Conservation (phyloP, 129 eudicot genomes). For the Pulicaria dysenterica region DNA sequence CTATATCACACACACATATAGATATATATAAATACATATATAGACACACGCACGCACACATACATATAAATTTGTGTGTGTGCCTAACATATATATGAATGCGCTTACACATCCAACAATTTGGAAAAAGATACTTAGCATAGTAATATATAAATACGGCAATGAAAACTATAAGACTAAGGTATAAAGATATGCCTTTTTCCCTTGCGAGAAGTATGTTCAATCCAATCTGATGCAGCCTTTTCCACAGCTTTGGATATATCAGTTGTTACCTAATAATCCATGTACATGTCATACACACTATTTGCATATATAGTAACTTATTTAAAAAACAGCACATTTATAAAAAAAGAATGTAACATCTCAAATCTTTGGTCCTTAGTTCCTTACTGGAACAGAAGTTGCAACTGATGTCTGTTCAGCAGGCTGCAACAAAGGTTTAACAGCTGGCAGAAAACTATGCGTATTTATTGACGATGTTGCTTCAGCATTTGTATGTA, state of each 20-base stretch:
- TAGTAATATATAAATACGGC: not conserved
- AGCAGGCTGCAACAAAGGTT: slow-evolving; percentile 44
- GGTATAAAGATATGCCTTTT: slow-evolving; percentile 51
- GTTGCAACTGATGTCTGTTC: slow-evolving; percentile 45
- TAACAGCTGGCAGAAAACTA: slow-evolving; percentile 43
- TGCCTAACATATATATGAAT: not conserved
- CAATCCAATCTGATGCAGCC: slow-evolving; percentile 66
- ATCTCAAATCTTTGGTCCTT: slow-evolving; percentile 27
- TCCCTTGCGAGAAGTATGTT: slow-evolving; percentile 70
- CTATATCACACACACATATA: not conserved
- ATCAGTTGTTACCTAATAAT: slow-evolving; percentile 47
- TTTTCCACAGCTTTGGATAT: slow-evolving; percentile 39
- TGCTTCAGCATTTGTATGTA: slow-evolving; percentile 53
- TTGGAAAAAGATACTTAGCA: not conserved
- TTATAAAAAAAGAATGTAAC: slow-evolving; percentile 10
- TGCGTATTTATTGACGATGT: slow-evolving; percentile 43
- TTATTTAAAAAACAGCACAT: not conserved
- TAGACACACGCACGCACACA: not conserved
- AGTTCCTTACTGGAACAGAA: slow-evolving; percentile 44
- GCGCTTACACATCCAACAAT: not conserved
- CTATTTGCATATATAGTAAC: not conserved
- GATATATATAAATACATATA: not conserved
- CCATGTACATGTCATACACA: slow-evolving; percentile 16
- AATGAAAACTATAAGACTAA: slow-evolving; percentile 1
- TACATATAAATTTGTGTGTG: not conserved